Evolutionary conservation across 805 yeast genomes (phyloP).

Genomic region (Candida rishiriensis): DNA sequence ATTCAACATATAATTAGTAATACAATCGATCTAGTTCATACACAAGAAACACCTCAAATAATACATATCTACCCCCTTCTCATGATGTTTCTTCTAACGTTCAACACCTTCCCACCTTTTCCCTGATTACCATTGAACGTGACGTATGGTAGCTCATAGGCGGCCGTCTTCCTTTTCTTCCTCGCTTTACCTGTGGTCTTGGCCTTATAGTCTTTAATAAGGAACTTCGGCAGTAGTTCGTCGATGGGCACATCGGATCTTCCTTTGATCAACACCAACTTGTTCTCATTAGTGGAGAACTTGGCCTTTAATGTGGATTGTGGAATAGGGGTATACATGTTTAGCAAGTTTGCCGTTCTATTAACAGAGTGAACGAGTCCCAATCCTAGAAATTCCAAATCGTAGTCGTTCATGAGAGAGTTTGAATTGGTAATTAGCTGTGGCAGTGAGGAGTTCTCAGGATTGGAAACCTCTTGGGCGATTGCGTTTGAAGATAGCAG

Average conservation of each 20-base stretch:
- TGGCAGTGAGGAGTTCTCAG: conserved; percentile 9
- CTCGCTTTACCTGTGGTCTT: not conserved
- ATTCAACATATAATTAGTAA: too few species aligned
- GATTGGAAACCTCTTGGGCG: not conserved
- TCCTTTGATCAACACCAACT: conserved; percentile 50
- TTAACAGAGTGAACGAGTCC: conserved; percentile 68
- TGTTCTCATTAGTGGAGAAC: conserved; percentile 20
- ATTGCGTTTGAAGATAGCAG: conserved; percentile 12
- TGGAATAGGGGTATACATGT: conserved; percentile 51
- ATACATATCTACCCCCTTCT: conserved; percentile 24
- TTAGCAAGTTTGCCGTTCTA: conserved; percentile 32
- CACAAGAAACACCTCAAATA: too few species aligned
- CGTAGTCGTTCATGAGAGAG: conserved; percentile 7
- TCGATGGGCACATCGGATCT: conserved; percentile 60
- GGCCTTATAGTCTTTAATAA: conserved; percentile 1
- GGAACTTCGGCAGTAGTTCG: conserved; percentile 29
- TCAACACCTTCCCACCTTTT: conserved; percentile 46
- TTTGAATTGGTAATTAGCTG: conserved; percentile 23
- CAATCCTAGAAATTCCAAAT: conserved; percentile 41
- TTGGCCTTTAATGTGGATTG: conserved; percentile 7
- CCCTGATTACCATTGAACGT: conserved; percentile 33
- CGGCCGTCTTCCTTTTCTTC: conserved; percentile 6
- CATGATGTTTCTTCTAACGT: conserved; percentile 42
- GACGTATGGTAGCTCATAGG: conserved; percentile 32
- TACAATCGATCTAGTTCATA: too few species aligned